These are phyloP conservation scores for Hemisphaericaspora subhashii DNA, from an alignment of 1,139 yeast genomes.

Conservation along the genomic window DNA sequence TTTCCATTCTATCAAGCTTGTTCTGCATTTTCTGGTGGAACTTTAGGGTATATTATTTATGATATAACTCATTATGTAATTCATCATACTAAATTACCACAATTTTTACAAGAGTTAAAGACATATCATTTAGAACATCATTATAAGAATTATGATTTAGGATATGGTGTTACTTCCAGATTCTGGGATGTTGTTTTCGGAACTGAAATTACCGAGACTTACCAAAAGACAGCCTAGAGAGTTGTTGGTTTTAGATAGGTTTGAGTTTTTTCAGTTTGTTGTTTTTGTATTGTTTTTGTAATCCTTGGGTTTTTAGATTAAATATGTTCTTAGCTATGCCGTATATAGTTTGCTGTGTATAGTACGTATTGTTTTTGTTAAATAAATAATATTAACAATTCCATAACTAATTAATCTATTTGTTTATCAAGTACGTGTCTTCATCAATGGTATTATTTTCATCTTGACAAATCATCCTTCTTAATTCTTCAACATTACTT, in stretches of 20 bases:
- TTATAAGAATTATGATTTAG: constrained; percentile 92
- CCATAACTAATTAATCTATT: no score
- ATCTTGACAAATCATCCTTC: not conserved
- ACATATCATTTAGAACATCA: constrained; percentile 95
- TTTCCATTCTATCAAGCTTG: constrained; percentile 51
- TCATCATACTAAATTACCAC: constrained; percentile 84
- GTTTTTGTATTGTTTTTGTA: no score
- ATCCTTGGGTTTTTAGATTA: not conserved
- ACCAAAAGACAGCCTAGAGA: constrained; percentile 29
- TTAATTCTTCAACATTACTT: constrained; percentile 4
- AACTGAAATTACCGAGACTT: constrained; percentile 52
- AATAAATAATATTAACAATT: no score
- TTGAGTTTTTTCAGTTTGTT: no score
- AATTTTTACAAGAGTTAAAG: constrained; percentile 72
- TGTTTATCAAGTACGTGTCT: constrained; percentile 4
- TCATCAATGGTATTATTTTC: constrained; percentile 4
- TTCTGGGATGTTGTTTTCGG: constrained; percentile 94
- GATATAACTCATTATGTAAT: constrained; percentile 84
- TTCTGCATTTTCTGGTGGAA: constrained; percentile 84
- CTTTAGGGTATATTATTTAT: constrained; percentile 87
- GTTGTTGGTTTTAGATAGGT: not conserved
- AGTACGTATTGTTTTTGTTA: no score
- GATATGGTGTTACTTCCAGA: constrained; percentile 91
- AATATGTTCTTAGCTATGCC: not conserved
- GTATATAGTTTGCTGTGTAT: no score